Base-by-base conservation (phyloP, 331 rosid species). In the Rhamnella rubrinervis region DNA sequence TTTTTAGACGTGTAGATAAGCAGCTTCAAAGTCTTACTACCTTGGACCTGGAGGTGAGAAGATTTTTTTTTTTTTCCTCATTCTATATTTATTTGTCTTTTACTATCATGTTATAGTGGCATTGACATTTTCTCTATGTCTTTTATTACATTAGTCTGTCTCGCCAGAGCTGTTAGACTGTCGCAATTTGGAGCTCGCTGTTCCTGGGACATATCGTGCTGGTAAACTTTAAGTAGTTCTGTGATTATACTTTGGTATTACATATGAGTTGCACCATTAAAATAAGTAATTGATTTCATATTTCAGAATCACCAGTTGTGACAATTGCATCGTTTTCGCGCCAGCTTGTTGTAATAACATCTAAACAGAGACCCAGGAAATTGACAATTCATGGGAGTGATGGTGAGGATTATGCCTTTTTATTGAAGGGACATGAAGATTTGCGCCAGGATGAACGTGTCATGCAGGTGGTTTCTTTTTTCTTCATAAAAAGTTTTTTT, bases 371-470 rank as follows among this genome's bases (percentile, higher is more conserved):
- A 47, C 98, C 98, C 6, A 83, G 97, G 82, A 91, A 93, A 81
- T 84, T 93, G 79, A 91, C 98, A 25, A 91, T 93, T 80, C 96
- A 73, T 72, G 98, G 98, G 71, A 93, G 90, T 77, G 96, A 93
- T 71, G 97, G 98, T 64, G 89, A 89, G 49, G 98, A 91, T 70
- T 80, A 91, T 85, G 97, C 98, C 79, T 93, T 93, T 80, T 92
- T 93, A 75, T 80, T 93, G 77, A 93, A 93, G 85, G 98, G 98
- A 53, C 98, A 93, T 67, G 98, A 93, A 78, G 98, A 93, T 79
- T 70, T 93, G 64, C 98, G 98, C 66, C 98, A 93, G 86, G 98
- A 93, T 80, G 98, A 93, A 71, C 90, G 98, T 37, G 98, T 93
- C 78, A 93, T 93, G 98, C 98, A 93, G 97, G 98, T 93, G 76